Base-by-base conservation (phyloP, 1,139 yeast genomes). In the Diutina rugosa region DNA sequence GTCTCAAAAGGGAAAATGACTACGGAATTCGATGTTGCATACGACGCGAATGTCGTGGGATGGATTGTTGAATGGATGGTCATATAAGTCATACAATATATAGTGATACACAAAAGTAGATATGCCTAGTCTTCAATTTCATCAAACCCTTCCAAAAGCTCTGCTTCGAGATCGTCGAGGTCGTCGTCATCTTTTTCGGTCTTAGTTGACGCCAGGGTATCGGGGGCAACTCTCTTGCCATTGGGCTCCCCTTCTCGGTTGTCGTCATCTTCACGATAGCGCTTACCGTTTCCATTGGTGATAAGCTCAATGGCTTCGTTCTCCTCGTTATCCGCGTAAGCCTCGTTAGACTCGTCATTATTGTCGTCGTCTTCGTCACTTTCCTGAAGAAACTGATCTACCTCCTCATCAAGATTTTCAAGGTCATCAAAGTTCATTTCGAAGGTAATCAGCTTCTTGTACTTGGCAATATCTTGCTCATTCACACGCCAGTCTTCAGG, bases 321-420 rank as follows among this genome's bases (percentile, higher is more conserved):
- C 6, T 44, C 46, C 10, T 3, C 57, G 59, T 56, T 48, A 8
- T 35, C 46, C 21, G 14, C 26, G 51, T 38, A 57, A 4, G 35
- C 60, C 4, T 58, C 59, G 7, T 51, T 59, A 1, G 58, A 61
- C 1, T 57, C 62, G 10, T 60, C 62, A 5, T 58, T 61, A 2
- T 60, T 61, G 6, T 55, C 69, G 6, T 61, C 67, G 7, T 62
- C 64, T n/a, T 61, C 71, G 54, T 61, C 78, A 51, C 45, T 53
- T 14, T 18, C 55, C 14, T 35, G 46, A 61, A 81, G 69, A 63
- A 82, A 82, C 58, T 81, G 85, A 58, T 80, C 83, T 56, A 82
- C 81, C 62, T 82, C 87, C 58, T 78, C 80, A 59, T 78, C 79
- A 29, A 83, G 81, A 46, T 79, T 83, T 55, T 76, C 80, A 67